Conservation (phyloP, 805 yeast genomes). For the Clavispora vitiphila region DNA sequence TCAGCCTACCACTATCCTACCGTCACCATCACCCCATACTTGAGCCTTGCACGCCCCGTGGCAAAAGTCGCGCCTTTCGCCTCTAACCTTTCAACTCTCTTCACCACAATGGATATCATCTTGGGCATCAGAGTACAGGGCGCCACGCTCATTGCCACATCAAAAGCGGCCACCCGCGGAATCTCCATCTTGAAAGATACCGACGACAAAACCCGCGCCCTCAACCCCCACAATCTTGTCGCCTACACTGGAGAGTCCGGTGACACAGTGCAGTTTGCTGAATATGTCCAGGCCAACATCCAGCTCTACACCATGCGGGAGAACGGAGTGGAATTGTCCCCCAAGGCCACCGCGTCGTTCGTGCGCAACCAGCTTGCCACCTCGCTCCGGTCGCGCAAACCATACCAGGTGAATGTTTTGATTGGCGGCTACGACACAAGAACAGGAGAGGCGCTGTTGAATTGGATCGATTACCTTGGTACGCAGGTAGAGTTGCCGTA, state of each 20-base stretch:
- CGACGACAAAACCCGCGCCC: slow-evolving; percentile 74
- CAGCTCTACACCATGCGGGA: slow-evolving; percentile 86
- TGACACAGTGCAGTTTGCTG: slow-evolving; percentile 93
- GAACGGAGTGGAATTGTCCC: slow-evolving; percentile 66
- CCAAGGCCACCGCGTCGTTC: slow-evolving; percentile 82
- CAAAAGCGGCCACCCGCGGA: slow-evolving; percentile 90
- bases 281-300: slow-evolving; percentile 87
- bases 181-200: slow-evolving; percentile 71
- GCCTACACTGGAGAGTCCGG: slow-evolving; percentile 96
- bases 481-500: slow-evolving; percentile 88
- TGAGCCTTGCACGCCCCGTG: slow-evolving; percentile 1
- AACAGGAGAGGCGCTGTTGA: slow-evolving; percentile 57
- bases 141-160: slow-evolving; percentile 85
- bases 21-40: background rate
- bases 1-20: too few species aligned
- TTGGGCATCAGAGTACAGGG: slow-evolving; percentile 82
- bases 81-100: background rate
- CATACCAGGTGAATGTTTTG: slow-evolving; percentile 89
- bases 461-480: slow-evolving; percentile 92
- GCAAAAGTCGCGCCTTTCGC: slow-evolving; percentile 12
- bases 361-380: slow-evolving; percentile 85
- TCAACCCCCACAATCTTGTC: slow-evolving; percentile 73
- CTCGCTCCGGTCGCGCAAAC: slow-evolving; percentile 82
- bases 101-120: slow-evolving; percentile 71
- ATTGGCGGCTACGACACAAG: slow-evolving; percentile 76